Evolutionary conservation across 2,329 filamentous ascomycete genomes (phyloP).

Genomic region (Fonsecaea monophora): DNA sequence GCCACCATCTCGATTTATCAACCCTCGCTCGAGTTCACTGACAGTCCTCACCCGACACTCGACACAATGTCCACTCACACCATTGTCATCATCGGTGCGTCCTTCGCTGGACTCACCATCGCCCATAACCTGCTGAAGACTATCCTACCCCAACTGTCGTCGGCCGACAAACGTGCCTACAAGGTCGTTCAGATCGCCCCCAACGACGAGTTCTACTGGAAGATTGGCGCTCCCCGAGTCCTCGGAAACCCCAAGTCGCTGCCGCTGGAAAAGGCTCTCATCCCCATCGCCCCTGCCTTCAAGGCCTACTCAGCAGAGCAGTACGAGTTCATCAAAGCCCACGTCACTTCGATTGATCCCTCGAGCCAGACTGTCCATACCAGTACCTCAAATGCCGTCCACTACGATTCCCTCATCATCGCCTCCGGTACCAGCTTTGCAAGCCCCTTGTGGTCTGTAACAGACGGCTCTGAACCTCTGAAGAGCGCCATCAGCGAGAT

Average conservation of each 20-base stretch:
- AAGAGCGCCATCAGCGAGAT: slow-evolving; percentile 45
- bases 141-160: slow-evolving; percentile 41
- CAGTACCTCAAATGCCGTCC: slow-evolving; percentile 46
- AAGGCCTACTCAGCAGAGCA: slow-evolving; percentile 55
- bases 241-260: slow-evolving; percentile 58
- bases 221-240: slow-evolving; percentile 61
- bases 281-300: slow-evolving; percentile 59
- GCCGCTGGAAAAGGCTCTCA: slow-evolving; percentile 56
- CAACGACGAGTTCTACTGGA: slow-evolving; percentile 61
- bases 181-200: slow-evolving; percentile 64
- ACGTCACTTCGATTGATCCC: slow-evolving; percentile 56
- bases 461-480: slow-evolving; percentile 50
- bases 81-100: slow-evolving; percentile 50
- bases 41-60: not conserved
- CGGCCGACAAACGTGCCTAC: slow-evolving; percentile 48
- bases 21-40: slow-evolving; percentile 1
- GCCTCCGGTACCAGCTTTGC: slow-evolving; percentile 61
- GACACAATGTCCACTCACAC: slow-evolving; percentile 34
- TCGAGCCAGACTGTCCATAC: slow-evolving; percentile 54
- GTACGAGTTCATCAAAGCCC: slow-evolving; percentile 60
- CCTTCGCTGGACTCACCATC: slow-evolving; percentile 46
- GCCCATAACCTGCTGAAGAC: slow-evolving; percentile 49
- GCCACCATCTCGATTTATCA: not conserved
- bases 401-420: slow-evolving; percentile 63
- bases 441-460: slow-evolving; percentile 49